Conservation (phyloP, 805 yeast species). For the Metschnikowia cerradonensis region DNA sequence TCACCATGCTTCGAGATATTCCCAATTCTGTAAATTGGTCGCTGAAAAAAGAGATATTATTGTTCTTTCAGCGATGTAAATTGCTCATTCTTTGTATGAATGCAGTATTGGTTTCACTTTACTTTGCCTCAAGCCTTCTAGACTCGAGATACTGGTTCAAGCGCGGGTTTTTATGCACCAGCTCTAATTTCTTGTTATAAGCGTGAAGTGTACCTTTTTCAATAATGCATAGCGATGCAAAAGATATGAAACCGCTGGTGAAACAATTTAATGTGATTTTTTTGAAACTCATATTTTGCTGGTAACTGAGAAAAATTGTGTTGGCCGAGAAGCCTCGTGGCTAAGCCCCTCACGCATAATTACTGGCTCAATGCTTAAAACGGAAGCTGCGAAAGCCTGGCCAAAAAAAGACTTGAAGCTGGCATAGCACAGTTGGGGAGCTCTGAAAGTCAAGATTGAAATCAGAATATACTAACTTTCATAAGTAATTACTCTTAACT, state of each 20-base stretch:
- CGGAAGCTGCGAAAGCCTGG: background rate
- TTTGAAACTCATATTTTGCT: background rate
- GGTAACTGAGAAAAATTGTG: background rate
- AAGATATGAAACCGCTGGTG: background rate
- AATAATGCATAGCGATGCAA: background rate
- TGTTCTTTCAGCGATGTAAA: background rate
- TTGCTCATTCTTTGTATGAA: background rate
- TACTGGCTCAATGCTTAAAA: conserved; percentile 1
- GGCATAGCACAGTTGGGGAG: background rate
- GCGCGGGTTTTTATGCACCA: background rate
- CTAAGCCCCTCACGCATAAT: background rate
- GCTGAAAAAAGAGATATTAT: background rate
- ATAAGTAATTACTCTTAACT: too few species aligned
- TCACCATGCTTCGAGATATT: background rate
- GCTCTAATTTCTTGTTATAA: background rate
- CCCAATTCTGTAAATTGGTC: background rate
- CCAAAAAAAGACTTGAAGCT: background rate
- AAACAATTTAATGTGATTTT: background rate
- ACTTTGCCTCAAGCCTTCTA: background rate
- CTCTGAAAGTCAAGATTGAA: too few species aligned
- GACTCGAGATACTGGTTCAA: background rate
- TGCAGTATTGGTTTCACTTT: background rate
- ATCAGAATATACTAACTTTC: too few species aligned
- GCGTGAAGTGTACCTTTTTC: background rate
- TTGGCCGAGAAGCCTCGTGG: background rate